These are phyloP conservation scores for Dactylorhiza incarnata DNA, from an alignment of 106 monocot genomes.

Conservation along the genomic window DNA sequence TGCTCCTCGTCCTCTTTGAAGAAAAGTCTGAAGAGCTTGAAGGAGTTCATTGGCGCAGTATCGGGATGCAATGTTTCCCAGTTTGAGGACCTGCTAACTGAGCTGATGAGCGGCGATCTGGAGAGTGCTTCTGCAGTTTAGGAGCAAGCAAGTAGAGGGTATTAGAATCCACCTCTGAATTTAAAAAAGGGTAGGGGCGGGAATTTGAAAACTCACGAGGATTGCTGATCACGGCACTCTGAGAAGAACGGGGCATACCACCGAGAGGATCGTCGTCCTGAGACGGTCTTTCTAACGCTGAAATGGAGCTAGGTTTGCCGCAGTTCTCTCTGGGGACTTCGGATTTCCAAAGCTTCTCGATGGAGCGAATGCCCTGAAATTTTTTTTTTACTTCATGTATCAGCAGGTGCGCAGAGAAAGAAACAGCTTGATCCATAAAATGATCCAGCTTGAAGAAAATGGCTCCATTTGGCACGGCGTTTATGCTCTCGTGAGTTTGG, in stretches of 20 bases:
- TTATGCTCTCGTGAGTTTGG: too few relatives aligned
- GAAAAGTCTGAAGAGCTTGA: constrained; percentile 17
- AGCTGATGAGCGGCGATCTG: constrained; percentile 54
- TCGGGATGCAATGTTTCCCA: constrained; percentile 29
- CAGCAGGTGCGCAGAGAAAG: too few relatives aligned
- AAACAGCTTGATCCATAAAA: neutral
- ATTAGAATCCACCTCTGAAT: neutral
- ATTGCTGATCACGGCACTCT: constrained; percentile 13
- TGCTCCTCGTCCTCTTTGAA: constrained; percentile 36
- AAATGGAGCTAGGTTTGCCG: constrained; percentile 44
- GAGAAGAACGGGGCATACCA: constrained; percentile 23
- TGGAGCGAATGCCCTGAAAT: constrained; percentile 34
- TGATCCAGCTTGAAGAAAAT: neutral
- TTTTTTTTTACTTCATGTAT: too few relatives aligned
- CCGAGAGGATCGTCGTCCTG: constrained; percentile 32
- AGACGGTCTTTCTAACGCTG: constrained; percentile 33
- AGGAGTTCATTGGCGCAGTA: constrained; percentile 5
- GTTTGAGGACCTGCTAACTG: constrained; percentile 52
- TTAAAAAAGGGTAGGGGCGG: neutral
- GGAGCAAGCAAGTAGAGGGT: neutral
- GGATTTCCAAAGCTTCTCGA: constrained; percentile 24
- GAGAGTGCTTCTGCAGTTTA: constrained; percentile 38
- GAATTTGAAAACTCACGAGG: constrained; percentile 39
- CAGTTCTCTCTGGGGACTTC: constrained; percentile 13
- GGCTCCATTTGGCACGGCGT: too few relatives aligned